These are phyloP conservation scores for Hawksworthiomyces lignivorus DNA, from an alignment of 2,329 filamentous ascomycete species.

Conservation along the genomic window DNA sequence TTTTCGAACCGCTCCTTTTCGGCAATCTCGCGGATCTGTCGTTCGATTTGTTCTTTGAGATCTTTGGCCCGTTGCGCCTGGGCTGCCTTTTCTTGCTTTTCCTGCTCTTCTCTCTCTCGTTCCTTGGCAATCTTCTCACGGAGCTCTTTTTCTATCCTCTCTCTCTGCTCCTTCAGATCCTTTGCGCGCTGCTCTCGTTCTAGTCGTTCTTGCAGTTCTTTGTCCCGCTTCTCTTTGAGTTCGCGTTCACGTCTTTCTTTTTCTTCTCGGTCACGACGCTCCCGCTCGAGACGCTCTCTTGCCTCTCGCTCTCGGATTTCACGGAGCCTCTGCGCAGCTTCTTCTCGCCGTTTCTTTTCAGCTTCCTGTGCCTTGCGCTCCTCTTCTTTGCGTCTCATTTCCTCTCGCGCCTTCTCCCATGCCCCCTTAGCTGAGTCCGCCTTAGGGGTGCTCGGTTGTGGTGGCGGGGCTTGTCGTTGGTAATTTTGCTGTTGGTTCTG, in stretches of 20 bases:
- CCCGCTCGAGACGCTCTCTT: slow-evolving; percentile 24
- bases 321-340: slow-evolving; percentile 38
- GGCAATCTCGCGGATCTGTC: slow-evolving; percentile 26
- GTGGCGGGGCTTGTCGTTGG: slow-evolving; percentile 14
- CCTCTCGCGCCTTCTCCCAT: slow-evolving; percentile 64
- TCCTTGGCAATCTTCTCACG: slow-evolving; percentile 23
- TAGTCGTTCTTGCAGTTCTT: slow-evolving; percentile 38
- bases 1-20: slow-evolving; percentile 9
- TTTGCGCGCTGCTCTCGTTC: slow-evolving; percentile 28
- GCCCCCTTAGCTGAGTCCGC: slow-evolving; percentile 37
- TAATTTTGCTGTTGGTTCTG: slow-evolving; percentile 11
- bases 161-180: slow-evolving; percentile 21
- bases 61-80: slow-evolving; percentile 17
- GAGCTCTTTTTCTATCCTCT: slow-evolving; percentile 25
- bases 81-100: slow-evolving; percentile 19
- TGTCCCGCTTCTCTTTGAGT: slow-evolving; percentile 28
- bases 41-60: slow-evolving; percentile 30
- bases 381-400: slow-evolving; percentile 55
- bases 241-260: slow-evolving; percentile 6
- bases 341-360: slow-evolving; percentile 52
- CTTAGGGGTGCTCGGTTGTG: slow-evolving; percentile 18
- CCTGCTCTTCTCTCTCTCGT: slow-evolving; percentile 19
- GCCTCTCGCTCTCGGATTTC: slow-evolving; percentile 22
- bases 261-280: slow-evolving; percentile 19
- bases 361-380: slow-evolving; percentile 54